Conservation (phyloP, 129 eudicot genomes). For the Dittrichia graveolens region DNA sequence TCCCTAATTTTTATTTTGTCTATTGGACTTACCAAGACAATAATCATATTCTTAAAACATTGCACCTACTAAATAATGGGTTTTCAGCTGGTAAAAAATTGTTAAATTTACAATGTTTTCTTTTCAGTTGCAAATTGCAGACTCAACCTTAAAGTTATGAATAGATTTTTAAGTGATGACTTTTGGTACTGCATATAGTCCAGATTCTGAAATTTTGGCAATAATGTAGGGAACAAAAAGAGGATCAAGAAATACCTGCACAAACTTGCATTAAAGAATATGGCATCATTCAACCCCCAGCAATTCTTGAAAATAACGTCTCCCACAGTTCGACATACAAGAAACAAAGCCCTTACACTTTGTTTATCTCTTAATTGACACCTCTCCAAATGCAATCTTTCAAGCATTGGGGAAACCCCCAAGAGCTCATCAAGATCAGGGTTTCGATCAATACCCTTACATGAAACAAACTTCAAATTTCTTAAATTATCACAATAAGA, state of each 20-base stretch:
- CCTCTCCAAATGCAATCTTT: slow-evolving; percentile 69
- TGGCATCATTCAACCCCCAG: slow-evolving; percentile 72
- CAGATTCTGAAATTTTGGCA: slow-evolving; percentile 11
- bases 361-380: slow-evolving; percentile 71
- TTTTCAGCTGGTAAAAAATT: neutral
- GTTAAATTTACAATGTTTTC: too few relatives aligned
- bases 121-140: too few relatives aligned
- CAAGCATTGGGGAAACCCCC: slow-evolving; percentile 56
- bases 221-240: neutral
- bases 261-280: slow-evolving; percentile 55
- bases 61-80: neutral
- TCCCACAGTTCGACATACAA: slow-evolving; percentile 51
- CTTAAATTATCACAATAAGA: slow-evolving; percentile 71
- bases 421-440: slow-evolving; percentile 53
- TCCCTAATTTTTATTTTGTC: neutral
- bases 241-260: slow-evolving; percentile 51
- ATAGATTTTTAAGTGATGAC: neutral
- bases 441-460: slow-evolving; percentile 57
- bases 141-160: neutral
- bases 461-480: slow-evolving; percentile 57
- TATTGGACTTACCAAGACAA: neutral
- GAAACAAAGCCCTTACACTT: slow-evolving; percentile 61
- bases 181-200: neutral
- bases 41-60: neutral
- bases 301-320: slow-evolving; percentile 60